Conservation (phyloP, 2,329 filamentous ascomycete species). For the Fusarium protoensiforme region DNA sequence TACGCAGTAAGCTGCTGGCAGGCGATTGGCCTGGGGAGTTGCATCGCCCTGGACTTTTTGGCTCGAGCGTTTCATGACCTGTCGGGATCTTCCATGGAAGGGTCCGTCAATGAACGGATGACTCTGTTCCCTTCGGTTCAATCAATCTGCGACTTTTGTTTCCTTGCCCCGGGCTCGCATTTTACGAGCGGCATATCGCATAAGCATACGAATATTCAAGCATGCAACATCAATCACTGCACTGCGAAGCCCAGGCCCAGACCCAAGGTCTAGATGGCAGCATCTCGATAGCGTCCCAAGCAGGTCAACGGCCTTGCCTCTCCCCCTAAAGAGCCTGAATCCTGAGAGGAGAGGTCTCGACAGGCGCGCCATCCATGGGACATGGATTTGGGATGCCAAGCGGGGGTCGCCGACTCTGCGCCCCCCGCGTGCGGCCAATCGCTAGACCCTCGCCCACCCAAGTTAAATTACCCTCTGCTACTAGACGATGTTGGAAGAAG, state of each 20-base stretch:
- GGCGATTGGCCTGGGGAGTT: constrained; percentile 13
- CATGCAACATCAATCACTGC: neutral
- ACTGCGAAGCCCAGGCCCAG: neutral
- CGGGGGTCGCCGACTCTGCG: constrained; percentile 24
- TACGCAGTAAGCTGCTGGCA: neutral
- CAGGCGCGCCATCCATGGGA: constrained; percentile 7
- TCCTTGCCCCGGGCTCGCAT: neutral
- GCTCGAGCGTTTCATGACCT: constrained; percentile 29
- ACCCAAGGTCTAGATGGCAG: constrained; percentile 9
- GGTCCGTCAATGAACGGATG: neutral
- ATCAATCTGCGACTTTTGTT: neutral
- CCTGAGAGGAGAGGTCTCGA: constrained; percentile 20
- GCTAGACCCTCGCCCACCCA: constrained; percentile 20
- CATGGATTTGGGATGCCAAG: constrained; percentile 30
- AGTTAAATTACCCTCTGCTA: constrained; percentile 41
- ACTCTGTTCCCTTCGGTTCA: neutral
- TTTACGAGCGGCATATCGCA: constrained; percentile 14
- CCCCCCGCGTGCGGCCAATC: constrained; percentile 34
- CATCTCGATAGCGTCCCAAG: constrained; percentile 29
- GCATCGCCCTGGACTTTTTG: constrained; percentile 24
- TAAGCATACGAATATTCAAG: neutral
- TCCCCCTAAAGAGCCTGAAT: constrained; percentile 22
- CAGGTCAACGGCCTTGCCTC: constrained; percentile 6
- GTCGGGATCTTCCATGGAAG: neutral
- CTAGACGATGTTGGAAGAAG: constrained; percentile 13